phyloP scores from a whole-genome alignment of 106 monocot species.

The Acorus gramineus region DNA sequence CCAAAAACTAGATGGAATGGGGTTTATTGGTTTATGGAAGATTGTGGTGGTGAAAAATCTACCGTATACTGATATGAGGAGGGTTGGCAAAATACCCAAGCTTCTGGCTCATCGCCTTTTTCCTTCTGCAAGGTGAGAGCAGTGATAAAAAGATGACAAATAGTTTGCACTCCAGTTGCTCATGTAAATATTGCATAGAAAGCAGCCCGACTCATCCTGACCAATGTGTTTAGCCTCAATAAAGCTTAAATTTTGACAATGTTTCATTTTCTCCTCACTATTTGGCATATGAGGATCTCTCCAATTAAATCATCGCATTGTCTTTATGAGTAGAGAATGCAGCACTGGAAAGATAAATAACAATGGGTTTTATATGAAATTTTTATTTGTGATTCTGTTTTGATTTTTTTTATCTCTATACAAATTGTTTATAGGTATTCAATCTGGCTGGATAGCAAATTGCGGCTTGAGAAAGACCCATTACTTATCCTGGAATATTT shows the following conservation, averaged over 20 bases:
- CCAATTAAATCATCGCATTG: no score
- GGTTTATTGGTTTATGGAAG: slow-evolving; percentile 84
- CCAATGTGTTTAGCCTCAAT: no score
- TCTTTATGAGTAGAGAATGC: no score
- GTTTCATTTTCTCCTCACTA: neutral
- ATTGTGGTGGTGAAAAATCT: slow-evolving; percentile 68
- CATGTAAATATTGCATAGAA: neutral
- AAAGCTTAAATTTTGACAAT: neutral
- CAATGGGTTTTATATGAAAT: no score
- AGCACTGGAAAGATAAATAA: no score
- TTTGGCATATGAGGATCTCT: no score
- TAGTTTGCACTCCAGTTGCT: neutral
- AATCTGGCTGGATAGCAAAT: slow-evolving; percentile 92
- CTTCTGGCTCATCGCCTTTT: slow-evolving; percentile 78
- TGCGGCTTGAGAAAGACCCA: slow-evolving; percentile 74
- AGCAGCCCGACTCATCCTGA: no score
- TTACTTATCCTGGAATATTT: slow-evolving; percentile 83
- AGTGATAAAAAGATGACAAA: neutral
- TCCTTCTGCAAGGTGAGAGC: slow-evolving; percentile 73
- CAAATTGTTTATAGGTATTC: slow-evolving; percentile 49
- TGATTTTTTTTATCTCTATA: no score
- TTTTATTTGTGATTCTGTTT: no score
- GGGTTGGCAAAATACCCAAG: slow-evolving; percentile 91
- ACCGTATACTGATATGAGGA: slow-evolving; percentile 73
- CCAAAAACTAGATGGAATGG: slow-evolving; percentile 50